Percentiles rank a stretch among this genome's conserved stretches.
Conservation (phyloP, 768 basidiomycete genomes). For the Dioszegia aurantiaca region DNA sequence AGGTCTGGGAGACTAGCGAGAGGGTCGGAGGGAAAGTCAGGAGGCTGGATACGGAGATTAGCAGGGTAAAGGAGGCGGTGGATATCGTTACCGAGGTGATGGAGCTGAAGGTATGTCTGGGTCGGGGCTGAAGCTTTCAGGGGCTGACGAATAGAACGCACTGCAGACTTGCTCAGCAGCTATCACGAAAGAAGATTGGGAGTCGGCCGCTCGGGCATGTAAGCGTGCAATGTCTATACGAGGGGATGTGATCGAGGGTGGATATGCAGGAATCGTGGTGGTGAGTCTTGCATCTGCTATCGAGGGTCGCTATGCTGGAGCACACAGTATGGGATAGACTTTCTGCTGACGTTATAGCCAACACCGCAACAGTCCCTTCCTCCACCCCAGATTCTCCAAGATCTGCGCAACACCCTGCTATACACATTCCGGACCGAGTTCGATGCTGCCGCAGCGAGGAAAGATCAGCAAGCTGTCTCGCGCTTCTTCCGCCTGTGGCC, state of each 20-base stretch:
- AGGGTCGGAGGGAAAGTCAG: conserved; percentile 88
- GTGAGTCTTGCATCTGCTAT: conserved; percentile 56
- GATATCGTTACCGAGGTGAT: conserved; percentile 90
- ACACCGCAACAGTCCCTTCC: conserved; percentile 82
- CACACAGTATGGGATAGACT: too few species aligned
- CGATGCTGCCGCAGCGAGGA: conserved; percentile 70
- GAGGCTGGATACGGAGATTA: conserved; percentile 87
- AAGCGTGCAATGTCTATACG: conserved; percentile 85
- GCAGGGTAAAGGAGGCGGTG: conserved; percentile 79
- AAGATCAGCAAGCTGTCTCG: conserved; percentile 81
- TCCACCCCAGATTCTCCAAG: conserved; percentile 75
- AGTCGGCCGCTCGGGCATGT: conserved; percentile 86
- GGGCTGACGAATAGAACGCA: conserved; percentile 59
- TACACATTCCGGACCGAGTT: conserved; percentile 76
- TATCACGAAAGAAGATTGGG: conserved; percentile 88
- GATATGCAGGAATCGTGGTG: conserved; percentile 81
- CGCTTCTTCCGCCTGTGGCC: conserved; percentile 98
- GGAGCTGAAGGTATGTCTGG: conserved; percentile 75
- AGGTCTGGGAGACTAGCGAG: conserved; percentile 56
- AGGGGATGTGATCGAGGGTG: conserved; percentile 69
- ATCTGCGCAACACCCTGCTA: conserved; percentile 71
- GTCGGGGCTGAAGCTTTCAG: neutral
- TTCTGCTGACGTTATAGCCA: conserved; percentile 63
- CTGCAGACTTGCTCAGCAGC: conserved; percentile 59
- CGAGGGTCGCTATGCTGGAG: too few species aligned